Base-by-base conservation (phyloP, 2,329 filamentous ascomycete species). In the Aureobasidium sp. region DNA sequence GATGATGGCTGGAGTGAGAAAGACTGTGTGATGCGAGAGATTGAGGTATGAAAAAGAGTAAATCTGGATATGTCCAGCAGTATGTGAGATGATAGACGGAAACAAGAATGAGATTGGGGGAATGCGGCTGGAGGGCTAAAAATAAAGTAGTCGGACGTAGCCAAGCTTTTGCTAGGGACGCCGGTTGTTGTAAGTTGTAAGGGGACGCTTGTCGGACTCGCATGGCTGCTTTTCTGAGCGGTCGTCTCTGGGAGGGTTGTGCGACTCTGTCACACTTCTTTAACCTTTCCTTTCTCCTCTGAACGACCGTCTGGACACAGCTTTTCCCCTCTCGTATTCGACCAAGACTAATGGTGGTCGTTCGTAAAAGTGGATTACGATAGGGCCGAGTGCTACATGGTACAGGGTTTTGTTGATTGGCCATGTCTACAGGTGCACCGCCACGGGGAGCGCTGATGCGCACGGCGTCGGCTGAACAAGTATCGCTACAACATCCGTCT, bases 381-480 rank as follows among this genome's bases (percentile, higher is more conserved):
- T 44, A 44, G 39, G 41, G 53, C 53, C 53, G 39, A 44, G 53
- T 32, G 30, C 39, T 34, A 39, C 36, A 45, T 44, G 16, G 39
- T 34, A 45, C 53, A 34, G 16, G 39, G 21, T 21, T 21, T 21
- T 21, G 21, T 21, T 21, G 21, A 21, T 21, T 21, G 21, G 21
- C 21, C 39, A 57, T 44, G 41, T 44, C 29, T 29, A 25, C 53
- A 29, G 2, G 3, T 44, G 53, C 54, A 59, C 54, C 41, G 54
- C 54, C 54, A 59, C 54, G 34, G 13, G 54, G 42, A 39, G 32
- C 32, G 44, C 32, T 59, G 41, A 25, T 63, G 59, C 64, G 64
- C 53, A 65, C 64, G 37, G 64, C 62, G n/a, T 65, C 64, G 39
- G 57, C 64, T 9, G 62, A 63, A 42, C 47, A 59, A 7, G 42